Evolutionary conservation across 257 asterid genomes (phyloP).

Genomic region (Ehretia macrophylla): DNA sequence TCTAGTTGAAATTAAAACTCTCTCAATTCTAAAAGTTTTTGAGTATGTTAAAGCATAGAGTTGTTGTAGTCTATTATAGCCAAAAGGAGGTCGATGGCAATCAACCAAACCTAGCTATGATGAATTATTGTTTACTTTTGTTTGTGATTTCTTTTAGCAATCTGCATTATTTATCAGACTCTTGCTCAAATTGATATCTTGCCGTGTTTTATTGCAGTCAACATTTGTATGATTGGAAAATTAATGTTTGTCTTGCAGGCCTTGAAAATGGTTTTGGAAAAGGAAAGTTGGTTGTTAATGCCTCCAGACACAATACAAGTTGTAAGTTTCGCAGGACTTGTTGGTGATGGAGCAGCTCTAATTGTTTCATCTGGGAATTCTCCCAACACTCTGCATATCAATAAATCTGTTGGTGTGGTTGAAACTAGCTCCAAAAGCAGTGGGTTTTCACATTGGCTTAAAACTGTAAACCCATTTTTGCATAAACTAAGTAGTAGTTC

Average conservation of each 20-base stretch:
- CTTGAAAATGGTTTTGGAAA: slow-evolving; percentile 94
- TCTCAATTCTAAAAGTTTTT: too few relatives aligned
- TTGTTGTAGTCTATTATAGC: too few relatives aligned
- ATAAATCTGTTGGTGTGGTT: slow-evolving; percentile 42
- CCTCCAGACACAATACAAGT: slow-evolving; percentile 85
- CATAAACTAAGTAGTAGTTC: slow-evolving; percentile 46
- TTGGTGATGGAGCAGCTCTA: slow-evolving; percentile 99
- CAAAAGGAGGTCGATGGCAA: too few relatives aligned
- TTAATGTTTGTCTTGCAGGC: slow-evolving; percentile 68
- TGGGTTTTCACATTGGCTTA: slow-evolving; percentile 79
- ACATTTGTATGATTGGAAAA: slow-evolving; percentile 15
- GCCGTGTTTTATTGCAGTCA: not conserved
- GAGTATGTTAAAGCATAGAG: too few relatives aligned
- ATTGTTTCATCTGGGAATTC: slow-evolving; percentile 61
- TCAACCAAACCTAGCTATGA: too few relatives aligned
- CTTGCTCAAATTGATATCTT: slow-evolving; percentile 19
- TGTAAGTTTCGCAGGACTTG: slow-evolving; percentile 86
- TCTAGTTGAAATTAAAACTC: too few relatives aligned
- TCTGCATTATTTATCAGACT: not conserved
- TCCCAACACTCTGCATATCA: slow-evolving; percentile 47
- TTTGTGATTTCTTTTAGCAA: not conserved
- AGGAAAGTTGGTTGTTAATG: slow-evolving; percentile 89
- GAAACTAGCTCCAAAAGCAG: slow-evolving; percentile 55
- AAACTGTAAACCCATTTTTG: slow-evolving; percentile 73
- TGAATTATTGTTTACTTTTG: too few relatives aligned